phyloP scores from a whole-genome alignment of 2,329 filamentous ascomycete genomes.

The Cryphonectria carpinicola region DNA sequence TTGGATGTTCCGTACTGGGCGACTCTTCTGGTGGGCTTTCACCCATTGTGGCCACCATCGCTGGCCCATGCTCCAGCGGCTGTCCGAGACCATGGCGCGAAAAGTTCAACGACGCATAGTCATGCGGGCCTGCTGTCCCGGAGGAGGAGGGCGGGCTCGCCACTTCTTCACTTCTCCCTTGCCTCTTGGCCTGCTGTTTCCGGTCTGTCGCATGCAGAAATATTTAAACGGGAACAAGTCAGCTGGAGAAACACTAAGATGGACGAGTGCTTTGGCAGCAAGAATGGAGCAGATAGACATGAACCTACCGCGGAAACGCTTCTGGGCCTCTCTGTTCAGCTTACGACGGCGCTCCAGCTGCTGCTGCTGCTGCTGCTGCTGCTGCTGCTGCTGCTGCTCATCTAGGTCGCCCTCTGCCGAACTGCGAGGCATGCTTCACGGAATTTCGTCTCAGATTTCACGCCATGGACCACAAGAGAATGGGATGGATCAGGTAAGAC shows the following conservation, averaged over 20 bases:
- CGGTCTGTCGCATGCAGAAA: not conserved
- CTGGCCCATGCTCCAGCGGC: not conserved
- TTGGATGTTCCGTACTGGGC: not conserved
- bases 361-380: constrained; percentile 1
- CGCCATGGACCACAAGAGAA: not conserved
- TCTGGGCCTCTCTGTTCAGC: constrained; percentile 2
- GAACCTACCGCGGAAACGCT: not conserved
- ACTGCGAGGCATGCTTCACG: not conserved
- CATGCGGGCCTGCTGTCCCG: not conserved
- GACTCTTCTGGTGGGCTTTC: not conserved
- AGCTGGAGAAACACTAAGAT: not conserved
- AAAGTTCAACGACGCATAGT: not conserved
- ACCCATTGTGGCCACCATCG: not conserved
- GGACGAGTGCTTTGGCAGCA: not conserved
- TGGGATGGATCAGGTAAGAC: not conserved
- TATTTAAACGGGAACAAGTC: not conserved
- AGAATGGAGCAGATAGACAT: not conserved
- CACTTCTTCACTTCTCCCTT: not conserved
- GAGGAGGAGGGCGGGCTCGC: not conserved
- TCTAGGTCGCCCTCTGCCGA: not conserved
- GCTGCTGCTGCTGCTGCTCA: constrained; percentile 1
- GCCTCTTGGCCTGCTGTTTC: not conserved
- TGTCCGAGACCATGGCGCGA: not conserved
- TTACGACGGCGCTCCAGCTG: not conserved
- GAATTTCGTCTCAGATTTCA: not conserved